Base-by-base conservation (phyloP, 345 rosid genomes). In the Acer saccharum region DNA sequence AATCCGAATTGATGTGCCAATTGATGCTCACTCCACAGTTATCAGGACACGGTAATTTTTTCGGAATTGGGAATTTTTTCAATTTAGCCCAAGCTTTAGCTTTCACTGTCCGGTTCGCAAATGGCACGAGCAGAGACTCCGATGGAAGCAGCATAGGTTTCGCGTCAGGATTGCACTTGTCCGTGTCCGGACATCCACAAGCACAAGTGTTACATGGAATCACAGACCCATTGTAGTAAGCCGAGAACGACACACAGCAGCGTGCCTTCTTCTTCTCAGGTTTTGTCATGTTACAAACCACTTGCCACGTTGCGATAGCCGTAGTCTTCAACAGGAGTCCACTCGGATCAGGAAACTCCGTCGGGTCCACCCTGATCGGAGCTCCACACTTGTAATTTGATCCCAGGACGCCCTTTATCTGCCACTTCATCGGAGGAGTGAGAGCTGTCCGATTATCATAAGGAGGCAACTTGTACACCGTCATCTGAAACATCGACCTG, bases 171-270 rank as follows among this genome's bases (percentile, higher is more conserved):
- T 90, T 85, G 66, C 99, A 97, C 5, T 78, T 84, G 18, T 74
- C 82, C 1, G 81, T 67, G 60, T 90, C 41, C 1, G 82, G 79
- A 69, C 98, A 94, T 16, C 98, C 99, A 10, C 99, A 97, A 25
- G 99, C 98, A 13, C 99, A 94, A 3, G 99, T 92, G 46, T 80
- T 86, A 81, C 99, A 97, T 2, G 99, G 99, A 62, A 97, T 76
- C 7, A 85, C 90, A 2, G 97, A 91, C 20, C 82, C 88, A 58
- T 89, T 93, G 85, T 92, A 97, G 74, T 84, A 97, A 13, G 99
- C 98, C 13, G 98, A 91, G 88, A 91, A 94, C 0, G 99, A 92
- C n/a, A 94, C 99, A 52, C 99, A 97, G 74, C 98, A 97, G 63
- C 83, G 82, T 2, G 98, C 60, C 39, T 87, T 82, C 46, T 83